Percentiles rank a stretch among this genome's conserved stretches.
Conservation (phyloP, 306 rosid genomes). For the Corylus americana region DNA sequence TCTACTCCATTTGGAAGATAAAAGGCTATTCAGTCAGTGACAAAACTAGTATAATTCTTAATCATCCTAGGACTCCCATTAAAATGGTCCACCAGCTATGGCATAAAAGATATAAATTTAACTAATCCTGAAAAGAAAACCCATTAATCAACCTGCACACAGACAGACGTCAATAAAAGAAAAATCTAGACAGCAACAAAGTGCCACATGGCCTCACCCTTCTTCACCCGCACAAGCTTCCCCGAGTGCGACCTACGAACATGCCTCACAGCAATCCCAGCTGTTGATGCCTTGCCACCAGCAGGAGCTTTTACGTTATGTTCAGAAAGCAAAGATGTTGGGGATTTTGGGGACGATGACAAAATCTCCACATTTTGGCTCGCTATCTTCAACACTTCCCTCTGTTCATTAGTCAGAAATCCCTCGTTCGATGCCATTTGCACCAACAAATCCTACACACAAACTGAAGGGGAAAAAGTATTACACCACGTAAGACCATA, state of each 20-base stretch:
- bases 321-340: conserved; percentile 67
- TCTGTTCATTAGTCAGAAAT: conserved; percentile 85
- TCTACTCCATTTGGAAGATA: background rate
- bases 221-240: conserved; percentile 74
- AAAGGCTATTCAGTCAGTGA: background rate
- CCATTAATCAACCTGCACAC: background rate
- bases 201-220: conserved; percentile 54
- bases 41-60: background rate
- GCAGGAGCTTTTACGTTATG: conserved; percentile 77
- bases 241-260: conserved; percentile 88
- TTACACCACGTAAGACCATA: too few relatives aligned
- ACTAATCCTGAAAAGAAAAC: background rate
- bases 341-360: conserved; percentile 91
- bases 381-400: conserved; percentile 75
- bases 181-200: background rate
- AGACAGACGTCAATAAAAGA: background rate
- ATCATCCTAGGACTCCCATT: background rate
- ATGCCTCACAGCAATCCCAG: conserved; percentile 77
- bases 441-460: conserved; percentile 14
- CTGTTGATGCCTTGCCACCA: conserved; percentile 74
- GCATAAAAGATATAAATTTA: background rate
- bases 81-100: background rate
- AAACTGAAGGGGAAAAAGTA: background rate
- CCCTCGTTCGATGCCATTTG: conserved; percentile 91
- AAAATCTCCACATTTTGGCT: conserved; percentile 70